Evolutionary conservation across 163 green algal species (phyloP).

Genomic region (Botryococcus braunii): DNA sequence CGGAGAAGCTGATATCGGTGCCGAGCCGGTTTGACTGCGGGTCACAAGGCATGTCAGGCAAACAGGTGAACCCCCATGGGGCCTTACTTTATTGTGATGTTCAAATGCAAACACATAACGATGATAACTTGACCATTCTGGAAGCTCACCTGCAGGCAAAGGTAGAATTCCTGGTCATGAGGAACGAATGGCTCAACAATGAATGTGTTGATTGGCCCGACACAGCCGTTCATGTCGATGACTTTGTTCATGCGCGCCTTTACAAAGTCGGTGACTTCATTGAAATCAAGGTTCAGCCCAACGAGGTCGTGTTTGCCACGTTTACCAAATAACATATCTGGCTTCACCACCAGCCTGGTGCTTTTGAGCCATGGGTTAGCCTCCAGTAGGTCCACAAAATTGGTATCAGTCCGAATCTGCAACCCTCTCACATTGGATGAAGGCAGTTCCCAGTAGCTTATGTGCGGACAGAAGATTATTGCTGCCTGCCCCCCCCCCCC

Average conservation of each 20-base stretch:
- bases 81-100: too few species aligned
- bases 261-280: constrained; percentile 63
- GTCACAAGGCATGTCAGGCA: too few species aligned
- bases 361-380: constrained; percentile 52
- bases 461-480: too few species aligned
- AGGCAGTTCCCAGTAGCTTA: too few species aligned
- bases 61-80: too few species aligned
- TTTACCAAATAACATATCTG: constrained; percentile 93
- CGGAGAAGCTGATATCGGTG: constrained; percentile 60
- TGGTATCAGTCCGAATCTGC: constrained; percentile 33
- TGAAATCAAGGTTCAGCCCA: constrained; percentile 73
- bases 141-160: constrained; percentile 40
- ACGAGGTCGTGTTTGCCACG: constrained; percentile 90
- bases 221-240: constrained; percentile 65
- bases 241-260: constrained; percentile 56
- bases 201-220: constrained; percentile 77
- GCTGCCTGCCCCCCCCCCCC: too few species aligned
- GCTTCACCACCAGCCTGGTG: constrained; percentile 76
- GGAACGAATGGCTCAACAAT: constrained; percentile 90
- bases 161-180: constrained; percentile 80
- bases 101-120: too few species aligned
- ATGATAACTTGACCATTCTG: too few species aligned
- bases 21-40: constrained; percentile 38
- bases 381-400: constrained; percentile 37
- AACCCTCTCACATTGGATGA: too few species aligned